Evolutionary conservation across 257 asterid genomes (phyloP), one percentile per base, ranked within the genome.

Genomic region (Solanum chiquidenum): DNA sequence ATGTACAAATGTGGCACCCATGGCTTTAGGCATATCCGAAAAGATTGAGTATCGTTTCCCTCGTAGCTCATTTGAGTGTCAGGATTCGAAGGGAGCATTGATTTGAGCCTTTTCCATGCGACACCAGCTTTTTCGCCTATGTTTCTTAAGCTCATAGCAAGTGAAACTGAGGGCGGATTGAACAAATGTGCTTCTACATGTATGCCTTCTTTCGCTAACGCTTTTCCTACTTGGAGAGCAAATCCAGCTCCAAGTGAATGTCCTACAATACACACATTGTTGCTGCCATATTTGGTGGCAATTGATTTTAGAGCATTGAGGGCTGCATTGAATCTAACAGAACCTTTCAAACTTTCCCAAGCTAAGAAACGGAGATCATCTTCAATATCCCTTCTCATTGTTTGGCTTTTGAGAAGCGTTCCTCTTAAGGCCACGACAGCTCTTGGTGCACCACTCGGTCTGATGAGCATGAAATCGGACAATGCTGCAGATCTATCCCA

Each of bases 161-260:
- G 72, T 11, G 98, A 95, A 55, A 95, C 94, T 1, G 98, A 95
- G 6, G 98, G 98, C 2, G 98, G 98, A 86, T 95, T 95, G 88
- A 95, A 95, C 87, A 95, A 84, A 91, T 95, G 98, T 9, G 98
- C 92, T 90, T 95, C 96, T 55, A 95, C 94, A 4, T 89, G 92
- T 16, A 94, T 84, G n/a, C 92, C 97, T 72, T 94, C 94, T 91
- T 95, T 95, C 23, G 96, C 98, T 23, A 95, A 87, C 1, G 93
- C 90, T 89, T 95, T 95, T 42, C 98, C 98, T 0, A 93, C 94
- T 90, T 95, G 98, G 13, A 95, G 95, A 23, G 98, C 97, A 76
- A 95, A 95, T 10, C 96, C 98, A 9, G 98, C 98, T 12, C 98
- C 98, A 11, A 95, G 89, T 21, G 98, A 95, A 85, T 95, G 98